These are phyloP conservation scores for Erysimum cheiranthoides DNA, from an alignment of 345 rosid genomes.

Conservation along the genomic window DNA sequence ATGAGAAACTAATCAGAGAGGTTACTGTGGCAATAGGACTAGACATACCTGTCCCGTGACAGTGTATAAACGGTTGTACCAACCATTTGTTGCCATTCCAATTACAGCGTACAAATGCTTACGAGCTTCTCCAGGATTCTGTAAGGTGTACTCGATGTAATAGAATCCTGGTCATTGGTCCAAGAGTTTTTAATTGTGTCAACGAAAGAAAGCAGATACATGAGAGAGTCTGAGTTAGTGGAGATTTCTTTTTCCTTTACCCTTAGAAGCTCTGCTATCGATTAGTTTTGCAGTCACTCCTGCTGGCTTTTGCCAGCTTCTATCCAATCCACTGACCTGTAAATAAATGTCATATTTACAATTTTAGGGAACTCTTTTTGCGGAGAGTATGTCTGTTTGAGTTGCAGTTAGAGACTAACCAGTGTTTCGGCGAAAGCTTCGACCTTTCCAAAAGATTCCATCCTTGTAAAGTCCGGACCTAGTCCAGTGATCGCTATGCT, in stretches of 20 bases:
- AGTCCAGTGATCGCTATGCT: slow-evolving; percentile 65
- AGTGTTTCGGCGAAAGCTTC: slow-evolving; percentile 87
- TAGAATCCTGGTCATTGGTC: slow-evolving; percentile 61
- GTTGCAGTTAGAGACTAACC: slow-evolving; percentile 50
- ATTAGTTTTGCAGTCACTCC: slow-evolving; percentile 85
- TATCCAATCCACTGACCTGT: slow-evolving; percentile 87
- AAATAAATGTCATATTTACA: not conserved
- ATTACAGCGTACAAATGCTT: slow-evolving; percentile 76
- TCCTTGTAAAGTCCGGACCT: slow-evolving; percentile 87
- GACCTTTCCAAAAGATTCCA: slow-evolving; percentile 97
- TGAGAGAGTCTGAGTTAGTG: not conserved
- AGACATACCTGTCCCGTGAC: slow-evolving; percentile 81
- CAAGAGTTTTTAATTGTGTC: not conserved
- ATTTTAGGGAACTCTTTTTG: not conserved
- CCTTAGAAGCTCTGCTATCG: slow-evolving; percentile 67
- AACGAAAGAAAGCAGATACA: slow-evolving; percentile 19
- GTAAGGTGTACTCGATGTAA: slow-evolving; percentile 87
- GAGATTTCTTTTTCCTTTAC: slow-evolving; percentile 40
- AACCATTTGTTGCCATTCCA: slow-evolving; percentile 90
- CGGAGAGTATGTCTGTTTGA: not conserved
- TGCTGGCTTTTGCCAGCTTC: slow-evolving; percentile 92
- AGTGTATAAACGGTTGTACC: slow-evolving; percentile 91
- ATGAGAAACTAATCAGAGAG: slow-evolving; percentile 3
- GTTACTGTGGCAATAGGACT: not conserved
- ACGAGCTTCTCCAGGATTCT: slow-evolving; percentile 82